Base-by-base conservation (phyloP, 2,329 filamentous ascomycete species). In the Diplodia mutila region DNA sequence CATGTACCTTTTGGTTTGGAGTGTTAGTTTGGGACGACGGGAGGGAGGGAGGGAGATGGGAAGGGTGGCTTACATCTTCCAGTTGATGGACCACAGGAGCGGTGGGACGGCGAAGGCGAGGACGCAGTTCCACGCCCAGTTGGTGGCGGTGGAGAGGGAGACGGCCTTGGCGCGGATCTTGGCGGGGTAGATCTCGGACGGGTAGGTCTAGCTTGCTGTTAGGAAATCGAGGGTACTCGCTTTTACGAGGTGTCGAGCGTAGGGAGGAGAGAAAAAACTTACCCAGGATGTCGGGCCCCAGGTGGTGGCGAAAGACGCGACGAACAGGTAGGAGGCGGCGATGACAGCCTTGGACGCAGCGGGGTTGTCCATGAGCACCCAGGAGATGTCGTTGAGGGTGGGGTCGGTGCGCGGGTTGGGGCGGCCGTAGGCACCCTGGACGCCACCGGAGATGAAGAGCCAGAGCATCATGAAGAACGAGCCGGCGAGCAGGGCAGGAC, bases 281-380 rank as follows among this genome's bases (percentile, higher is more conserved):
- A 66, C 57, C 83, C 83, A 84, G 23, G 78, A 80, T 25, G 80
- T 78, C 1, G 83, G 82, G 11, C 81, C 82, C 84, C 84, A 86
- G 11, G 83, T 82, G 34, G 82, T 80, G 0, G 87, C 87, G 70
- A 85, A 89, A 2, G 84, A 85, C 9, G 86, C 86, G 5, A 89
- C 87, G 71, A 89, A 89, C 9, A 89, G 82, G 71, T 89, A 89
- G 2, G 86, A 87, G 76, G 83, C 85, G 25, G 86, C 85, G 34
- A 85, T 84, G 39, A 90, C 83, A 18, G 83, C 88, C 53, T 83
- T 84, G 1, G 86, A 86, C 1, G 85, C 85, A 6, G n/a, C 5
- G 0, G 80, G 75, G 69, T 82, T 73, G 51, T 79, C 72, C 23
- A 18, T 18, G n/a, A 88, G 79, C 37, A 86, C 77, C 85, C 85